phyloP scores from a whole-genome alignment of 2,329 filamentous ascomycete species.

The Scedosporium aurantiacum region DNA sequence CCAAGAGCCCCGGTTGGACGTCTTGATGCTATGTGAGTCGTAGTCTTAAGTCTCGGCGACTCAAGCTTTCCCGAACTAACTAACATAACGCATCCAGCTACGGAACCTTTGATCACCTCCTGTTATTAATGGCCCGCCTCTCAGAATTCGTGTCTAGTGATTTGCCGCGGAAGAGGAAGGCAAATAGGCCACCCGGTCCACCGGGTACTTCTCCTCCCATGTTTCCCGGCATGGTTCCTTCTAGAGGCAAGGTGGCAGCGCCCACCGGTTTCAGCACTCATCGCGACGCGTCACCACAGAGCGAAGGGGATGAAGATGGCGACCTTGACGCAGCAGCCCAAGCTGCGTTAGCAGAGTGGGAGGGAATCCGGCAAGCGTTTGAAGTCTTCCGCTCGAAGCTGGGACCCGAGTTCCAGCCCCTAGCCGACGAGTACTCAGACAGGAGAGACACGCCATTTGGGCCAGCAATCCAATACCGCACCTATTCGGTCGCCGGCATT shows the following conservation, averaged over 20 bases:
- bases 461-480: slow-evolving; percentile 67
- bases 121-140: slow-evolving; percentile 70
- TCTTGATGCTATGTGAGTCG: slow-evolving; percentile 57
- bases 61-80: slow-evolving; percentile 14
- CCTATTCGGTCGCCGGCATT: slow-evolving; percentile 75
- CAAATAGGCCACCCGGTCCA: slow-evolving; percentile 24
- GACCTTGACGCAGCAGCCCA: slow-evolving; percentile 54
- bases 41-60: neutral
- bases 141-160: slow-evolving; percentile 71
- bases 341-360: slow-evolving; percentile 71
- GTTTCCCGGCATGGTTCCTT: slow-evolving; percentile 46
- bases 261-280: slow-evolving; percentile 46
- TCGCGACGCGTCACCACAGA: slow-evolving; percentile 29
- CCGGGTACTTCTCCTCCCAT: slow-evolving; percentile 26
- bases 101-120: slow-evolving; percentile 78
- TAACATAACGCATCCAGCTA: slow-evolving; percentile 39
- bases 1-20: slow-evolving; percentile 72
- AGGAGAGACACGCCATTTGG: slow-evolving; percentile 66
- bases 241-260: slow-evolving; percentile 34
- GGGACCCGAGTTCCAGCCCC: slow-evolving; percentile 63
- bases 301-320: slow-evolving; percentile 34
- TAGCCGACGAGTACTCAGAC: slow-evolving; percentile 56
- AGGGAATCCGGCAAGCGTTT: slow-evolving; percentile 61
- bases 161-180: slow-evolving; percentile 63
- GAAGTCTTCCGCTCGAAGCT: slow-evolving; percentile 53